Percentiles rank a stretch among this genome's conserved stretches.
Evolutionary conservation across 139 green algal species (phyloP).

Genomic region (Ulvella scutata): DNA sequence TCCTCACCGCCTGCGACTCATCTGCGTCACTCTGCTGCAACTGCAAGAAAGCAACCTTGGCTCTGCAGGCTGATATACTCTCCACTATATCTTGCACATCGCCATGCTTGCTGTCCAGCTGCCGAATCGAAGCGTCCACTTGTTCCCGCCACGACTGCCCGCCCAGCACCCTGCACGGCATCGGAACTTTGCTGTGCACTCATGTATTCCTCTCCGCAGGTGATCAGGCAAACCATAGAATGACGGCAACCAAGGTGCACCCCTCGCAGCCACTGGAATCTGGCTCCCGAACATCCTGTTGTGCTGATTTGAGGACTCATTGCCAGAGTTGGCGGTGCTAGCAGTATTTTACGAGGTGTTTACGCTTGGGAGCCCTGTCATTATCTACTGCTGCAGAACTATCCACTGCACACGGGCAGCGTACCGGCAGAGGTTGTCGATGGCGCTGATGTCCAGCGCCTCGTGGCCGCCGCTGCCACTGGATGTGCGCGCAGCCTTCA

Average conservation of each 20-base stretch:
- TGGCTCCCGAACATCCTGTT: no score
- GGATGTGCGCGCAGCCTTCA: background rate
- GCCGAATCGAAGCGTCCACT: background rate
- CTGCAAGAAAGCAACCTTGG: background rate
- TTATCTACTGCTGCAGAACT: no score
- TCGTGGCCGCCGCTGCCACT: background rate
- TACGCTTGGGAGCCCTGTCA: no score
- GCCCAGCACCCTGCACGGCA: background rate
- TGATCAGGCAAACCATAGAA: no score
- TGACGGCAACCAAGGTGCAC: no score
- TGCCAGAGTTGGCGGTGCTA: no score
- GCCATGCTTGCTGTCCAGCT: background rate
- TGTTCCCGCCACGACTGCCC: background rate
- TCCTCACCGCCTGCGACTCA: background rate
- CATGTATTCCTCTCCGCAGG: no score
- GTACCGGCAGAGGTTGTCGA: background rate
- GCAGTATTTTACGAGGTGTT: no score
- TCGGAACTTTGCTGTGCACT: background rate
- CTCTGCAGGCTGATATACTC: background rate
- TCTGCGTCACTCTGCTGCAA: background rate
- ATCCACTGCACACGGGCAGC: no score
- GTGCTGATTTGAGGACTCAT: no score
- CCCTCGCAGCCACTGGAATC: no score
- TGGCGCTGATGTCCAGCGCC: background rate
- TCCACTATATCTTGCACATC: background rate